Evolutionary conservation across 305 asterid genomes (phyloP), one percentile per base, ranked within the genome.

Genomic region (Rubia peregrina): DNA sequence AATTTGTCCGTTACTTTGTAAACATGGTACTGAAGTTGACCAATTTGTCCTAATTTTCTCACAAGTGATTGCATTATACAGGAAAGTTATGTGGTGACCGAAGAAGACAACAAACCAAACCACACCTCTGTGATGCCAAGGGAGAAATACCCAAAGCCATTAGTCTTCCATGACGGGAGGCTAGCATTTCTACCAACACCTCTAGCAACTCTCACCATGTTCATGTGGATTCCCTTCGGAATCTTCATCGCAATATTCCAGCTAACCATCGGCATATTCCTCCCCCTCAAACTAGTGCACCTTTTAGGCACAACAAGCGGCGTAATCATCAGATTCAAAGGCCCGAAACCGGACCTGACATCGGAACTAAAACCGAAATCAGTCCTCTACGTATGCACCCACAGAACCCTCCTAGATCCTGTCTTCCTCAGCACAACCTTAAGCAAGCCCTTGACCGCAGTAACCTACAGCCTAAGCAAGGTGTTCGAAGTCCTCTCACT

Each of bases 131-230:
- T 67, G 17, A 72, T 90, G 86, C 89, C 97, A 12, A 77, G 88
- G 55, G 83, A 76, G 22, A 85, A 72, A 69, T 93, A 90, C 59
- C 98, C 97, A 16, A 93, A 91, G 63, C 97, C 97, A 5, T 81
- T 91, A 9, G 77, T 93, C 6, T 93, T 93, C 79, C 97, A 93
- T 75, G 98, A 93, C 75, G 98, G 97, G 0, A 75, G 98, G 2
- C 80, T 93, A 1, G 96, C 98, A 4, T 93, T 93, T 71, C 75
- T 91, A 0, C 97, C 97, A 5, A 93, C 98, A 1, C 98, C 98
- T 6, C 46, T 69, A 0, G 95, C 97, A 43, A 80, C 87, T 8
- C 81, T 91, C 6, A 13, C 81, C 55, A 91, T 91, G 97, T 88
- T 91, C 87, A 17, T 76, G 10, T 91, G 96, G 97, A 81, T 94